Base-by-base conservation (phyloP, 1,284 basidiomycete genomes). In the Trichosporon sp. region DNA sequence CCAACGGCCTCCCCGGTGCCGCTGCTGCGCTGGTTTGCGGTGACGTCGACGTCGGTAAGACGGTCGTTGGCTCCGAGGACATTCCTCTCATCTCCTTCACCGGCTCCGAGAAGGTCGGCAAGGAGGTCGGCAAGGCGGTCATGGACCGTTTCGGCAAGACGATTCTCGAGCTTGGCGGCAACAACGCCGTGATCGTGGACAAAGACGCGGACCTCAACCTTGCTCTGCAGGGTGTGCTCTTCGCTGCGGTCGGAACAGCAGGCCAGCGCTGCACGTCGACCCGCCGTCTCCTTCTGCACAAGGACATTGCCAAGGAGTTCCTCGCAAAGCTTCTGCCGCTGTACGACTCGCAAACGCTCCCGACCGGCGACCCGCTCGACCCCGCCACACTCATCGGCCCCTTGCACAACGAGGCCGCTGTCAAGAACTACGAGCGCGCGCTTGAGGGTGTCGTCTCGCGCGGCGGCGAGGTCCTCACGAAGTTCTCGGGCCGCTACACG, bases 221-320 rank as follows among this genome's bases (percentile, higher is more conserved):
- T 68, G 94, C 95, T 31, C 86, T 97, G 16, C 90, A 91, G 66
- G 76, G 71, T 14, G 49, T 95, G 21, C 91, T 94, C 78, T 97
- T 98, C 82, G 92, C 93, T 34, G 92, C 94, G 27, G 88, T 96
- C 57, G 95, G 95, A 49, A 97, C 95, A 46, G 90, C 92, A 33
- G 95, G 95, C 23, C 95, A 97, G 78, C 86, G 95, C 58, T 98
- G 95, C 82, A 97, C 95, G 1, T 89, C 93, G 21, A 97, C 94
- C 1, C 86, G 95, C 60, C 85, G 95, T 62, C 85, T 97, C 13
- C 91, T 92, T 80, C 84, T 97, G 63, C 95, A 98, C 78, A 86
- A 86, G 49, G 81, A 86, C 65, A 87, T 98, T 70, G 88, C 92
- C 0, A 75, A 85, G 34, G 81, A 86, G 65, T 94, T 97, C 82